These are phyloP conservation scores for Linum lewisii DNA, from an alignment of 345 rosid species.

Conservation along the genomic window DNA sequence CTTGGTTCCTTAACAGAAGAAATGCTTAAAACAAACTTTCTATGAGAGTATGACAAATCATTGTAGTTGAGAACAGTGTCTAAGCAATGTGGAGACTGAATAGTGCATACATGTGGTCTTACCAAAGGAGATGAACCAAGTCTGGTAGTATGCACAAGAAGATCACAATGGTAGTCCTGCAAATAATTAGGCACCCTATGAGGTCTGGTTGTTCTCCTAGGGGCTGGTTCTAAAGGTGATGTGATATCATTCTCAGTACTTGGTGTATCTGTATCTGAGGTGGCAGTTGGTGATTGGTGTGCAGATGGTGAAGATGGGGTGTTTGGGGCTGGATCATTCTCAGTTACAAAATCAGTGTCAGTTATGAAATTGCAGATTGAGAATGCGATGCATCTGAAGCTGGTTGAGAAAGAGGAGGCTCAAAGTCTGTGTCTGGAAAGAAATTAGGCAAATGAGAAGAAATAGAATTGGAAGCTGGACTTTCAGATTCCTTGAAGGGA, in stretches of 20 bases:
- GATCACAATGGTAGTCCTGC: neutral
- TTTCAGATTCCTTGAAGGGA: neutral
- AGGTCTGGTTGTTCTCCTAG: neutral
- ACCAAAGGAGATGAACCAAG: neutral
- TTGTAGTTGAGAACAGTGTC: neutral
- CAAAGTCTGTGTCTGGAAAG: too few species aligned
- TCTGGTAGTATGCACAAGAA: neutral
- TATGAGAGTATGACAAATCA: neutral
- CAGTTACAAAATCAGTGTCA: too few species aligned
- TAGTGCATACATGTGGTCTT: neutral
- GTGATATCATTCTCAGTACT: too few species aligned
- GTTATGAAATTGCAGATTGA: too few species aligned
- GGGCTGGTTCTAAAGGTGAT: too few species aligned
- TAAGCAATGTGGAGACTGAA: neutral
- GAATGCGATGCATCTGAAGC: too few species aligned
- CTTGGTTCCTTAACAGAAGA: neutral
- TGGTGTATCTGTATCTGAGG: neutral
- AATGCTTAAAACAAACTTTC: neutral
- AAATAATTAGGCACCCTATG: neutral
- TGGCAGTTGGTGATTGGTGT: too few species aligned
- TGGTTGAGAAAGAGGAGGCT: too few species aligned
- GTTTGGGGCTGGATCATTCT: too few species aligned
- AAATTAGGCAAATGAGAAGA: too few species aligned
- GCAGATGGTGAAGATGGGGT: neutral
- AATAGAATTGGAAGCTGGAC: too few species aligned